Percentiles rank a stretch among this genome's conserved stretches.
Evolutionary conservation across 805 yeast genomes (phyloP).

Genomic region (Priceomyces carsonii): DNA sequence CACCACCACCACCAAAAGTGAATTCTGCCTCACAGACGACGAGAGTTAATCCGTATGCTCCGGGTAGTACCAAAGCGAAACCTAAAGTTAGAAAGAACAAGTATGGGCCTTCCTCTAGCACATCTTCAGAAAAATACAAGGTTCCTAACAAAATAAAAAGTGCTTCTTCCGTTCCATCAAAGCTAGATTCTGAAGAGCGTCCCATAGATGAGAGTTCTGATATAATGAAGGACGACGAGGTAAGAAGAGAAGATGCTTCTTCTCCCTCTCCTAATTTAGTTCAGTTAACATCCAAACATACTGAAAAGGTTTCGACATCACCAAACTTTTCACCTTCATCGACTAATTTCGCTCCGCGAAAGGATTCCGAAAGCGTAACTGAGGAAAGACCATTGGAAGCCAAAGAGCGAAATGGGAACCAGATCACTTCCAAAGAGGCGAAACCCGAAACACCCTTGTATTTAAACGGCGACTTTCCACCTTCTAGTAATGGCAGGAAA

Average conservation of each 20-base stretch:
- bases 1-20: slow-evolving; percentile 2
- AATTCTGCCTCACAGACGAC: neutral
- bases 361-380: too few species aligned
- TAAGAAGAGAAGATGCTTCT: too few species aligned
- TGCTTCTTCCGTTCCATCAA: slow-evolving; percentile 10
- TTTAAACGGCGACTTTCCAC: slow-evolving; percentile 1
- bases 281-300: too few species aligned
- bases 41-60: slow-evolving; percentile 39
- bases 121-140: neutral
- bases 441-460: too few species aligned
- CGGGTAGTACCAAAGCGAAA: slow-evolving; percentile 18
- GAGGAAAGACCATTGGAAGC: too few species aligned
- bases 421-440: too few species aligned
- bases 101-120: slow-evolving; percentile 27
- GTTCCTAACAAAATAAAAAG: slow-evolving; percentile 7
- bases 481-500: slow-evolving; percentile 6
- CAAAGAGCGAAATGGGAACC: too few species aligned
- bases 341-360: slow-evolving; percentile 1
- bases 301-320: too few species aligned
- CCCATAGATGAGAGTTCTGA: neutral
- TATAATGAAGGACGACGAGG: too few species aligned
- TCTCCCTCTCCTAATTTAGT: too few species aligned
- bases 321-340: too few species aligned
- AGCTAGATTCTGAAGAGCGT: too few species aligned
- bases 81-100: slow-evolving; percentile 18